A percentile compares a stretch with the other conserved stretches of the same genome.
Conservation (phyloP, 108 stramenopile genomes). For the Poteriospumella lacustris region DNA sequence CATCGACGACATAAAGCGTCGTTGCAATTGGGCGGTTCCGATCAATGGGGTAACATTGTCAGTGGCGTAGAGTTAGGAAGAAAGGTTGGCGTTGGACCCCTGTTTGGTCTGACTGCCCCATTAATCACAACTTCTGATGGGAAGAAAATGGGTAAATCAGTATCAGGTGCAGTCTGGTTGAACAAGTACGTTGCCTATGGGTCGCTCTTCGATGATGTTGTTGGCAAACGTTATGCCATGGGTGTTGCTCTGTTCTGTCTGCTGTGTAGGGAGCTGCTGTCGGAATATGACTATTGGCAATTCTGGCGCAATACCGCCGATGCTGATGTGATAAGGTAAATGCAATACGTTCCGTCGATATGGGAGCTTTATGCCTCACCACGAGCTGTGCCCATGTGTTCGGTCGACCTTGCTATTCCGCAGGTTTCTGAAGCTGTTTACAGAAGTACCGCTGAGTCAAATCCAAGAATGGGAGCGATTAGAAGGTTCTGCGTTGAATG, state of each 20-base stretch:
- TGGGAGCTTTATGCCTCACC: too few species aligned
- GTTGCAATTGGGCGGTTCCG: constrained; percentile 90
- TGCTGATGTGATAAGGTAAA: constrained; percentile 23
- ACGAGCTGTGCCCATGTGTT: too few species aligned
- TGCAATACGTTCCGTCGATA: too few species aligned
- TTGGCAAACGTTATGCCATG: background rate
- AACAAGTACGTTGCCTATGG: constrained; percentile 46
- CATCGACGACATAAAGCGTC: constrained; percentile 58
- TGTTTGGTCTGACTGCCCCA: constrained; percentile 92
- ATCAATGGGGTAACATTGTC: constrained; percentile 99
- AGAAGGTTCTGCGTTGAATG: constrained; percentile 74
- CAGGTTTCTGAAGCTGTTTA: constrained; percentile 88
- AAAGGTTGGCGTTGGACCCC: constrained; percentile 66
- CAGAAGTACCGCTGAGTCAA: constrained; percentile 74
- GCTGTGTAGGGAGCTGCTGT: constrained; percentile 59
- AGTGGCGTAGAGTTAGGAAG: constrained; percentile 84
- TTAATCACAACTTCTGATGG: constrained; percentile 92
- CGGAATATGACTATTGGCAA: constrained; percentile 96
- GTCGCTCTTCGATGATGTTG: background rate
- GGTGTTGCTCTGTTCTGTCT: background rate
- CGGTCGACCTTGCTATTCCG: too few species aligned
- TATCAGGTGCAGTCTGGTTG: constrained; percentile 91
- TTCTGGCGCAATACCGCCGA: constrained; percentile 95
- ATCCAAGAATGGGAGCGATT: constrained; percentile 46
- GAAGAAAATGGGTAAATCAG: constrained; percentile 98